A percentile compares a stretch with the other conserved stretches of the same genome.
Conservation (phyloP, 192 early-diverging fungal species). For the Backusella tuberculispora region DNA sequence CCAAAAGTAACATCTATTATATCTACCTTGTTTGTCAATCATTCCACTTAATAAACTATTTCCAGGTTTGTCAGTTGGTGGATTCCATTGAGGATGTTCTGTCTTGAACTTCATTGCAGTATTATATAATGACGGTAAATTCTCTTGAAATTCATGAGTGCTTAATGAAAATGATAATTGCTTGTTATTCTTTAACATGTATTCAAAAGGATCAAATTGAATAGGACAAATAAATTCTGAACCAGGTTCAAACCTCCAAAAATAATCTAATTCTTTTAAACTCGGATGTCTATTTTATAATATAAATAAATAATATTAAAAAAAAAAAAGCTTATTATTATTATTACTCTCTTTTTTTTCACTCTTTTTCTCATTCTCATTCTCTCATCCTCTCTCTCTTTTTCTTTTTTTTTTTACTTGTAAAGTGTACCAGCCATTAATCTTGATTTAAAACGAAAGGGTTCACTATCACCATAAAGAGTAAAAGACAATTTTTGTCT, state of each 20-base stretch:
- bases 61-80: conserved; percentile 38
- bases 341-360: no score
- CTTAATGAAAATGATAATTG: conserved; percentile 56
- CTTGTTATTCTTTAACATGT: conserved; percentile 55
- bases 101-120: conserved; percentile 43
- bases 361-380: background rate
- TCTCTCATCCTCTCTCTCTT: conserved; percentile 60
- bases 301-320: conserved; percentile 56
- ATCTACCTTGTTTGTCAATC: conserved; percentile 39
- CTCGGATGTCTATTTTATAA: conserved; percentile 56
- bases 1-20: conserved; percentile 78
- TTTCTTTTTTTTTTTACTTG: conserved; percentile 57
- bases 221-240: conserved; percentile 56
- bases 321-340: conserved; percentile 56
- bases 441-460: conserved; percentile 53
- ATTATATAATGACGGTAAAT: conserved; percentile 51
- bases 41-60: conserved; percentile 31
- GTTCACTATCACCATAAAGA: conserved; percentile 36
- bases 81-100: conserved; percentile 21
- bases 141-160: conserved; percentile 49
- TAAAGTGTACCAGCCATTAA: conserved; percentile 39
- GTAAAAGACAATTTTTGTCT: conserved; percentile 29
- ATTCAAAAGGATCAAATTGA: conserved; percentile 58
- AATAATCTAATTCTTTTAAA: conserved; percentile 54
- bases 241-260: conserved; percentile 60